Evolutionary conservation across 2,329 filamentous ascomycete genomes (phyloP), one percentile per base, ranked within the genome.

Genomic region (Parafenestella ontariensis): DNA sequence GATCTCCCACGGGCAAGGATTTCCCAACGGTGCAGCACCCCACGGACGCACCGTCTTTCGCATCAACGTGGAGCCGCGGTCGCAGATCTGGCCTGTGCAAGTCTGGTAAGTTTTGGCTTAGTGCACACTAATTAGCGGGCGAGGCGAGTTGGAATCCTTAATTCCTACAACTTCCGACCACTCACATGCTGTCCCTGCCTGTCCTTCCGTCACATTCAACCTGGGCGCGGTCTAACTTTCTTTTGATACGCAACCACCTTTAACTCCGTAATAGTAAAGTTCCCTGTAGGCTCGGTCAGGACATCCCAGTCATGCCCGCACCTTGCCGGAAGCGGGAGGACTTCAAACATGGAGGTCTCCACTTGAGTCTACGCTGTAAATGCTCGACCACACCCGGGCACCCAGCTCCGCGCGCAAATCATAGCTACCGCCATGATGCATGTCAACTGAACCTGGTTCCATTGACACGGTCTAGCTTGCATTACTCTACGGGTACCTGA

Each of bases 41-140:
- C 66, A 70, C 64, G 64, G 5, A 26, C n/a, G n/a, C 60, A 52
- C 49, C 58, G 54, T 54, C 40, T 58, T 55, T 58, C 31, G 52
- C 56, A 60, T 57, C 52, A 49, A 68, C 66, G 68, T 71, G 65
- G 64, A 65, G 59, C 64, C 66, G 62, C 68, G 61, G 65, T 58
- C 43, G 72, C 61, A 73, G 69, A 73, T 75, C 72, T 65, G 56
- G 43, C 57, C 54, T 56, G 60, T 54, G 56, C 56, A 54, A 53
- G 53, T 58, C 49, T 60, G 61, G 49, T 62, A 57, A 59, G 57
- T 59, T 63, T 65, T 56, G 57, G 29, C 24, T 55, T 65, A 62
- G 61, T 52, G 58, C 48, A 45, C 46, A 46, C 58, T n/a, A 26
- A 26, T 9, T 64, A 62, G 57, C 44, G 36, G 39, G 39, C 61